Conservation (phyloP, 371 early-diverging fungal genomes). For the Mucor lusitanicus region DNA sequence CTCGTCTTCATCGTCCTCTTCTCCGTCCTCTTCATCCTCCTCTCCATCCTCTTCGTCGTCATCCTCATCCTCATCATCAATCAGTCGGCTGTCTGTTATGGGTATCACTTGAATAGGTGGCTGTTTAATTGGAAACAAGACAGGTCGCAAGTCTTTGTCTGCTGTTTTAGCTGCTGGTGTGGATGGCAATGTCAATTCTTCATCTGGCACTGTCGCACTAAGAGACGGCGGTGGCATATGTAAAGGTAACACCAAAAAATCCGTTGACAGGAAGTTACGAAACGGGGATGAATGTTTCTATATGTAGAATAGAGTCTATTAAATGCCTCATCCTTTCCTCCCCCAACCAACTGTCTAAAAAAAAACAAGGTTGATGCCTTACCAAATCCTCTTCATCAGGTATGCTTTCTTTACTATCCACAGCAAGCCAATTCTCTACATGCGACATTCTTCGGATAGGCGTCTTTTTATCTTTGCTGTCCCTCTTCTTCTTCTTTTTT, state of each 20-base stretch:
- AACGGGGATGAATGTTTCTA: conserved; percentile 34
- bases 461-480: conserved; percentile 13
- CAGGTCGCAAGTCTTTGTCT: conserved; percentile 10
- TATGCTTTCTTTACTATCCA: conserved; percentile 53
- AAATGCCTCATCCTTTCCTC: neutral
- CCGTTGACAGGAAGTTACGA: conserved; percentile 45
- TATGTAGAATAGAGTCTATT: neutral
- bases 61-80: conserved; percentile 18
- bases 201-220: conserved; percentile 25
- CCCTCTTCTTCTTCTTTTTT: conserved; percentile 30
- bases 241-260: conserved; percentile 51
- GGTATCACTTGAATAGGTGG: conserved; percentile 9
- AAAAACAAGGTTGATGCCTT: neutral
- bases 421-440: conserved; percentile 52
- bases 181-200: neutral
- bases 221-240: conserved; percentile 57
- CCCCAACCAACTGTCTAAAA: neutral
- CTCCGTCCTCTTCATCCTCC: conserved; percentile 25
- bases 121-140: conserved; percentile 12
- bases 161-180: too few relatives aligned
- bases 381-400: conserved; percentile 57
- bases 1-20: conserved; percentile 19
- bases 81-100: neutral
- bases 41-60: conserved; percentile 32
- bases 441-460: conserved; percentile 50